Evolutionary conservation across 352 stramenopile genomes (phyloP).

Genomic region (Aphanomyces euteiches): DNA sequence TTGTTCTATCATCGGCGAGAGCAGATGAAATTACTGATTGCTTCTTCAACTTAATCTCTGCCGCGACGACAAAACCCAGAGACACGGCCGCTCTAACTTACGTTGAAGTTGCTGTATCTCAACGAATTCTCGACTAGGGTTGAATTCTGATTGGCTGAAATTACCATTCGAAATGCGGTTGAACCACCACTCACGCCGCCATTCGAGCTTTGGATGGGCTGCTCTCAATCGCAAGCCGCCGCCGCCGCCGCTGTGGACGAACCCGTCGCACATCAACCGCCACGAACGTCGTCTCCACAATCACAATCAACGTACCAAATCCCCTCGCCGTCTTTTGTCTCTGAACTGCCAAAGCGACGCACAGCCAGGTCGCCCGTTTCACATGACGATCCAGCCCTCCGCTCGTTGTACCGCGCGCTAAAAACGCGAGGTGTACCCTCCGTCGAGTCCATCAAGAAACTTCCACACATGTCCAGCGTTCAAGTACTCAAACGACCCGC

Average conservation of each 20-base stretch:
- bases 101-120: no score
- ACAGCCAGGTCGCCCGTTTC: not conserved
- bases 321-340: not conserved
- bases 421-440: not conserved
- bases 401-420: conserved; percentile 6
- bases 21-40: no score
- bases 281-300: no score
- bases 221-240: not conserved
- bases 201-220: conserved; percentile 21
- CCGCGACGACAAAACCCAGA: no score
- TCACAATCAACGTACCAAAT: not conserved
- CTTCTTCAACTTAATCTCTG: no score
- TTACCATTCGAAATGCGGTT: not conserved
- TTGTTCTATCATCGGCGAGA: no score
- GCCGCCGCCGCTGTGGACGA: not conserved
- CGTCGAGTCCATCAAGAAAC: not conserved
- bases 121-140: not conserved
- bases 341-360: not conserved
- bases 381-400: conserved; percentile 10
- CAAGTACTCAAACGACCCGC: conserved; percentile 13
- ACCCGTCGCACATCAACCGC: no score
- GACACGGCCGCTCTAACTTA: no score
- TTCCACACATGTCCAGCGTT: conserved; percentile 10
- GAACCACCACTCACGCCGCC: conserved; percentile 12
- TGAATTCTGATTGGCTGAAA: not conserved